Percentiles rank a stretch among this genome's conserved stretches.
These are phyloP conservation scores for Poa annua DNA, from an alignment of 176 grass and related monocot species.

Conservation along the genomic window DNA sequence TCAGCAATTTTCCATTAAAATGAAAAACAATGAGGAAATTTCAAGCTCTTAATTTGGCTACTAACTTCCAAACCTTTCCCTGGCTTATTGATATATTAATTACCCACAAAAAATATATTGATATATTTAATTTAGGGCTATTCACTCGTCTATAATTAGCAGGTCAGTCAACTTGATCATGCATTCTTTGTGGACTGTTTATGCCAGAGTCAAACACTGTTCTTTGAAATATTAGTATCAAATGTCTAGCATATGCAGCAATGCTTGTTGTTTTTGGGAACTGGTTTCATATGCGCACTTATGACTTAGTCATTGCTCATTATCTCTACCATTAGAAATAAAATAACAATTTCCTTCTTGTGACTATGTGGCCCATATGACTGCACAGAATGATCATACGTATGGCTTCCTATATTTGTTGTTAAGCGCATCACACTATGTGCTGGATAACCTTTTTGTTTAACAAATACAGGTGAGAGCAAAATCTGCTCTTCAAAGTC, in stretches of 20 bases:
- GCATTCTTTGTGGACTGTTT: neutral
- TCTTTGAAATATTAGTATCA: conserved; percentile 15
- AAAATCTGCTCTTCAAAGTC: conserved; percentile 75
- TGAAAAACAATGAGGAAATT: neutral
- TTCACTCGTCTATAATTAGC: conserved; percentile 5
- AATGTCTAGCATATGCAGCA: neutral
- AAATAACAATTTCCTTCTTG: conserved; percentile 21
- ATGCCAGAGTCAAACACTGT: neutral
- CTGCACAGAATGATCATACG: neutral
- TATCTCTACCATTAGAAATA: neutral
- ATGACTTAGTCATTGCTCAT: neutral
- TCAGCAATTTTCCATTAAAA: neutral
- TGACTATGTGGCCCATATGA: neutral
- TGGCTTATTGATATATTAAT: conserved; percentile 4
- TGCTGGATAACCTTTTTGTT: conserved; percentile 37
- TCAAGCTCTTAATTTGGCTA: conserved; percentile 4
- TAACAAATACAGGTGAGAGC: conserved; percentile 70
- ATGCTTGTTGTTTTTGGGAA: neutral
- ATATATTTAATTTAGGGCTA: neutral
- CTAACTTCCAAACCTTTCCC: conserved; percentile 1
- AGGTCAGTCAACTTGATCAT: conserved; percentile 19
- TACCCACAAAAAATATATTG: neutral
- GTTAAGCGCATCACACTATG: neutral
- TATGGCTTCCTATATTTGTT: neutral
- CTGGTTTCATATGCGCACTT: neutral